Base-by-base conservation (phyloP, 129 eudicot genomes). In the Apium graveolens region DNA sequence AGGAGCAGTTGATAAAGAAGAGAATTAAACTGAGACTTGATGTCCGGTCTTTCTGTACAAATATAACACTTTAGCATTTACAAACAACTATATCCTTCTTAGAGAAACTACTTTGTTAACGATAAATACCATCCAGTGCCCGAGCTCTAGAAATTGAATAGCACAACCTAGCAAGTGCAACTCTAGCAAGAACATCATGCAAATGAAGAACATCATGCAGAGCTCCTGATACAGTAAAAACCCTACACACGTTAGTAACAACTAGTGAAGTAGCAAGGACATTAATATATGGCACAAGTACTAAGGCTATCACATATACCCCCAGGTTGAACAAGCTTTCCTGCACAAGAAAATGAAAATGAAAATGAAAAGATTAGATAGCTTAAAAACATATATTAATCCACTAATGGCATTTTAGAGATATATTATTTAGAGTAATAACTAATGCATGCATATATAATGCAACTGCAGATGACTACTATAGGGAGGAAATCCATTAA, bases 131-230 rank as follows among this genome's bases (percentile, higher is more conserved):
- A 84, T 91, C 96, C 48, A 95, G 86, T 73, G 92, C 89, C 74
- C 97, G 90, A 51, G 98, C 98, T 88, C 98, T 88, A 72, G 96
- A 88, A 82, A 95, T 84, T 39, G 91, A 74, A 86, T 95, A 92
- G 86, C 98, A 95, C 80, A 95, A 85, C 83, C 89, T 87, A 77
- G 98, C 97, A 29, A 95, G 92, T 75, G 98, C 94, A 88, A 95
- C 98, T 87, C 98, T 88, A 77, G 98, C 98, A 81, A 95, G 93
- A 83, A 95, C 98, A 78, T 95, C 98, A 83, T 94, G 96, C 85
- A 94, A 82, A 84, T 94, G 97, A 53, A 94, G 87, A 84, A 94
- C 90, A 83, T 94, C 98, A 81, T 90, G 97, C 77, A 95, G 85
- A 81, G 96, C 96, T 73, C 97, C 98, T 95, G 88, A 55, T 87